Percentiles rank a stretch among this genome's conserved stretches.
Conservation (phyloP, 805 yeast genomes). For the Yarrowia sp. region DNA sequence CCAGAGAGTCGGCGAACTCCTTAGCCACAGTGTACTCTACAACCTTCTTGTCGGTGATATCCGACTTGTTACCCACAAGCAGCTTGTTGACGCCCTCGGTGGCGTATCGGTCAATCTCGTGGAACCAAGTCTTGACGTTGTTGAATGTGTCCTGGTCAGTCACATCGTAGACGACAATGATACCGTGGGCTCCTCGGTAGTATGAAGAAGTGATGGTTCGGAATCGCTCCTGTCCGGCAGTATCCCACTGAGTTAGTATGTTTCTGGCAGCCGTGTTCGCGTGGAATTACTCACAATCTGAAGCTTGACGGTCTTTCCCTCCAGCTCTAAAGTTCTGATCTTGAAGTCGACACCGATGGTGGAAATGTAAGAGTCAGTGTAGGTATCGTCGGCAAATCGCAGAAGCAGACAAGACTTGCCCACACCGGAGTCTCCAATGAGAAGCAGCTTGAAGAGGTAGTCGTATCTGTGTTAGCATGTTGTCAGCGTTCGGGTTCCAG, state of each 20-base stretch:
- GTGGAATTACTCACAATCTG: constrained; percentile 70
- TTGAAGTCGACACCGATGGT: constrained; percentile 97
- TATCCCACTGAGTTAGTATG: constrained; percentile 65
- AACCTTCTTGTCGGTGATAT: constrained; percentile 86
- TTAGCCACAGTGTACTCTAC: constrained; percentile 95
- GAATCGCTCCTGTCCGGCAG: constrained; percentile 98
- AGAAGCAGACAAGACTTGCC: constrained; percentile 94
- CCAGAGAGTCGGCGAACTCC: constrained; percentile 94
- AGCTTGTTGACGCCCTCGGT: constrained; percentile 96
- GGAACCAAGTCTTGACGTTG: constrained; percentile 97
- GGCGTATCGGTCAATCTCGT: constrained; percentile 97
- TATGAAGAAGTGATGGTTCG: constrained; percentile 96
- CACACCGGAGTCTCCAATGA: constrained; percentile 98
- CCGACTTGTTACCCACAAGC: constrained; percentile 95
- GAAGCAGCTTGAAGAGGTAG: constrained; percentile 86
- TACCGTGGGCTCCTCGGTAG: constrained; percentile 98
- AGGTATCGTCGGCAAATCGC: constrained; percentile 96
- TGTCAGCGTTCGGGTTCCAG: too few species aligned
- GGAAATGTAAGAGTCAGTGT: constrained; percentile 93
- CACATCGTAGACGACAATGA: constrained; percentile 95
- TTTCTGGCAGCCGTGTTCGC: neutral
- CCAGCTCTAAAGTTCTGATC: constrained; percentile 65
- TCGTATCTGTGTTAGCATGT: constrained; percentile 70
- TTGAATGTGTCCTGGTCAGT: constrained; percentile 87
- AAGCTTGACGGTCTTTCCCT: constrained; percentile 94